A percentile compares a stretch with the other conserved stretches of the same genome.
phyloP scores from a whole-genome alignment of 2,329 filamentous ascomycete species.

The Alternaria dauci region DNA sequence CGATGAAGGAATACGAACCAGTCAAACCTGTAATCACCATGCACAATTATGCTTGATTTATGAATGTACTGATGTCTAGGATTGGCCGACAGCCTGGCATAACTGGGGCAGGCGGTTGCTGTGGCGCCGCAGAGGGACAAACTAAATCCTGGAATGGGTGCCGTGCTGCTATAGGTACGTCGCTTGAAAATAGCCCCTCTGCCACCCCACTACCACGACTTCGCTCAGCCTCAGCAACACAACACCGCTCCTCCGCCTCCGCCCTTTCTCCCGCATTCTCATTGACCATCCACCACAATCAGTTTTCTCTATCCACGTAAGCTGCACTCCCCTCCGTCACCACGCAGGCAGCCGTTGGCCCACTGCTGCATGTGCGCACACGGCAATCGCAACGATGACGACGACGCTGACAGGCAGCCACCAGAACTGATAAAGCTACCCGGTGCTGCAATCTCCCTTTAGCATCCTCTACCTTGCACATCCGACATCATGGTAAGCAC shows the following conservation, averaged over 20 bases:
- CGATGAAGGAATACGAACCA: conserved; percentile 40
- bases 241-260: conserved; percentile 34
- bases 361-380: conserved; percentile 14
- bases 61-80: conserved; percentile 7
- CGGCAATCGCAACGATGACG: conserved; percentile 40
- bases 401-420: conserved; percentile 51
- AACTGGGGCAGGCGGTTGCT: conserved; percentile 23
- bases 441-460: conserved; percentile 29
- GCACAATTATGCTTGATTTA: conserved; percentile 8
- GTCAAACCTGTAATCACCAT: conserved; percentile 14
- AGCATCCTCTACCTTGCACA: conserved; percentile 31
- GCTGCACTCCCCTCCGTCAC: conserved; percentile 16
- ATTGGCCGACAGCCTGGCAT: neutral
- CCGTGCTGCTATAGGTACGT: neutral
- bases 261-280: conserved; percentile 25
- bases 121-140: conserved; percentile 30
- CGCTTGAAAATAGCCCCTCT: conserved; percentile 29
- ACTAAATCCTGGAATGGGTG: conserved; percentile 16
- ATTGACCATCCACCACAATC: conserved; percentile 27
- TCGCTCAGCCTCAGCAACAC: conserved; percentile 33
- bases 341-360: conserved; percentile 32
- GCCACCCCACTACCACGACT: neutral
- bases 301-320: conserved; percentile 40
- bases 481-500: conserved; percentile 48
- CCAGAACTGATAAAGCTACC: conserved; percentile 46